Conservation (phyloP, 78 protist genomes). For the Creolimax fragrantissima region DNA sequence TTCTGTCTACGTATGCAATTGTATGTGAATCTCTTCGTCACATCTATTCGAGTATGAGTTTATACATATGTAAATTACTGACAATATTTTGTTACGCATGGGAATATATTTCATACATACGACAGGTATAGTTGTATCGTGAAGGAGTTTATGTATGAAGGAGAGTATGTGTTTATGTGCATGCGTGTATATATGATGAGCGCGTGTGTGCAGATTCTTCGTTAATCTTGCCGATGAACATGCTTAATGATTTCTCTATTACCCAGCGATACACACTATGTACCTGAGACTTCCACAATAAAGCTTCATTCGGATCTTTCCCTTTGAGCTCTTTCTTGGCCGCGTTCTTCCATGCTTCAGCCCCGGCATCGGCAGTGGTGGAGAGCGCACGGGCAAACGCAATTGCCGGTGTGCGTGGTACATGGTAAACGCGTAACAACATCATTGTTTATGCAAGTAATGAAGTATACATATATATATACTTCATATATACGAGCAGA, state of each 20-base stretch:
- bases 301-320: not conserved
- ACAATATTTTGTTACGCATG: no score
- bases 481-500: not conserved
- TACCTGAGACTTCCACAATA: not conserved
- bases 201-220: not conserved
- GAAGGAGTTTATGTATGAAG: not conserved
- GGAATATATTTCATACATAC: no score
- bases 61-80: no score
- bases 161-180: not conserved
- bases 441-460: not conserved
- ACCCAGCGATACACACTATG: no score
- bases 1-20: not conserved
- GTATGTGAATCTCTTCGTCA: not conserved
- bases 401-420: not conserved
- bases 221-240: no score
- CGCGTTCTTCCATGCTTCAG: not conserved
- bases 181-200: not conserved
- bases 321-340: conserved; percentile 1
- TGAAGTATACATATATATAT: not conserved
- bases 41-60: not conserved
- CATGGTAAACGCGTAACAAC: not conserved
- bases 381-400: not conserved
- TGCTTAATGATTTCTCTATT: no score
- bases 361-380: not conserved
- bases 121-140: no score